Base-by-base conservation (phyloP, 2,329 filamentous ascomycete genomes). In the Talaromyces pinophilus region DNA sequence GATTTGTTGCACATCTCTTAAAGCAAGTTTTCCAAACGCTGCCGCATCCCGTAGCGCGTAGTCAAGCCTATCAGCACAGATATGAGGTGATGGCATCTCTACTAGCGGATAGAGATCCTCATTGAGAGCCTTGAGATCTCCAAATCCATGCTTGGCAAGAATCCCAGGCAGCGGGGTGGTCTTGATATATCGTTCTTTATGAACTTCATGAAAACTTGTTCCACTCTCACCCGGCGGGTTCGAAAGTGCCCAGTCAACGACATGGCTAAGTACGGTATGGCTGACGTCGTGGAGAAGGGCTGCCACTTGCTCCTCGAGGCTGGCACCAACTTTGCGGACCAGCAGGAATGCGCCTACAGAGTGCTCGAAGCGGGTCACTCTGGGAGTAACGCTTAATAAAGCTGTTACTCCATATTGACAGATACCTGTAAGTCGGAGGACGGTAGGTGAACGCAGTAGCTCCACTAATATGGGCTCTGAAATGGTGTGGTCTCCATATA, bases 21-120 rank as follows among this genome's bases (percentile, higher is more conserved):
- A 55, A 2, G 65, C n/a, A 25, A 81, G 67, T 19, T 77, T 73
- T 0, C 71, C 72, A 42, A 78, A 77, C 1, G 69, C 72, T 1
- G 79, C 72, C 0, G 74, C 63, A 59, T 80, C 79, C 22, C 78
- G 78, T 28, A 81, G 69, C 19, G 74, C 72, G 63, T 81, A 81
- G 68, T 81, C 79, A 7, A 80, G 72, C 38, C 78, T 73, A 66
- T 81, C 79, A 25, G 79, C 78, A 64, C 78, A 81, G 1, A 81
- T 76, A 35, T 74, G 77, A 5, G 79, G 79, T 30, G 78, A 70
- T 5, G 74, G 72, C 72, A 69, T 72, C 67, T 81, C 79, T 3
- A 80, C 79, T 5, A 81, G 62, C 6, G 77, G 77, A 64, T 75
- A 81, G 7, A 76, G 72, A 60, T 78, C 76, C 66, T 80, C 79